Conservation (phyloP, 768 basidiomycete genomes). For the Mycena rebaudengoi region DNA sequence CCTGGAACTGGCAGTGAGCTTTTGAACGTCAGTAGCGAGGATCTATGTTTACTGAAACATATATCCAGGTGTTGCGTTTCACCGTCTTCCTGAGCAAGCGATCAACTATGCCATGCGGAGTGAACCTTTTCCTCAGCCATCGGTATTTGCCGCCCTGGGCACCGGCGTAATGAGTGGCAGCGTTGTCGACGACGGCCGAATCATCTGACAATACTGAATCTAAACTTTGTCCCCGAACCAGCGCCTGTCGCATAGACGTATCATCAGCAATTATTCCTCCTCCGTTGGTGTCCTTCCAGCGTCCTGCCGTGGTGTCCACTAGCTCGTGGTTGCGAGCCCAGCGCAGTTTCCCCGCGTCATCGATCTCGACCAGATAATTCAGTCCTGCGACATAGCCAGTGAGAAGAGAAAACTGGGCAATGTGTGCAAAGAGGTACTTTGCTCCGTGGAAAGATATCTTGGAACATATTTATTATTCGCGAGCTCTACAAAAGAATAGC, state of each 20-base stretch:
- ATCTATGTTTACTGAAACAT: conserved; percentile 58
- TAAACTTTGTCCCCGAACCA: conserved; percentile 32
- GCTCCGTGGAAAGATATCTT: conserved; percentile 67
- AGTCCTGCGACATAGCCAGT: conserved; percentile 46
- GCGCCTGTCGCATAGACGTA: conserved; percentile 24
- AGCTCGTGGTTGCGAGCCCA: conserved; percentile 67
- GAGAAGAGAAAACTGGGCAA: not conserved
- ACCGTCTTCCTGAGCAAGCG: conserved; percentile 66
- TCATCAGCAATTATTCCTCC: conserved; percentile 58
- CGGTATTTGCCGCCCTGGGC: conserved; percentile 39
- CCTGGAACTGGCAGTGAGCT: conserved; percentile 39
- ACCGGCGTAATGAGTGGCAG: conserved; percentile 54
- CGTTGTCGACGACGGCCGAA: conserved; percentile 35
- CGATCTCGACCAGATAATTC: conserved; percentile 71
- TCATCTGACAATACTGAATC: conserved; percentile 22
- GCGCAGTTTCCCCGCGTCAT: conserved; percentile 58
- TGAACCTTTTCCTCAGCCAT: conserved; percentile 56
- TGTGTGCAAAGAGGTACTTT: conserved; percentile 55
- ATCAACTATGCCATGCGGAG: conserved; percentile 59
- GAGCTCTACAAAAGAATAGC: not conserved
- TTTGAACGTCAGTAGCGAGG: not conserved
- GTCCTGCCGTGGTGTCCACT: conserved; percentile 67
- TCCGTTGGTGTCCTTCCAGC: conserved; percentile 69
- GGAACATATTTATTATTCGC: not conserved
- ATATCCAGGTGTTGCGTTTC: conserved; percentile 72